Base-by-base conservation (phyloP, 2,329 filamentous ascomycete genomes). In the Helotiales sp. region DNA sequence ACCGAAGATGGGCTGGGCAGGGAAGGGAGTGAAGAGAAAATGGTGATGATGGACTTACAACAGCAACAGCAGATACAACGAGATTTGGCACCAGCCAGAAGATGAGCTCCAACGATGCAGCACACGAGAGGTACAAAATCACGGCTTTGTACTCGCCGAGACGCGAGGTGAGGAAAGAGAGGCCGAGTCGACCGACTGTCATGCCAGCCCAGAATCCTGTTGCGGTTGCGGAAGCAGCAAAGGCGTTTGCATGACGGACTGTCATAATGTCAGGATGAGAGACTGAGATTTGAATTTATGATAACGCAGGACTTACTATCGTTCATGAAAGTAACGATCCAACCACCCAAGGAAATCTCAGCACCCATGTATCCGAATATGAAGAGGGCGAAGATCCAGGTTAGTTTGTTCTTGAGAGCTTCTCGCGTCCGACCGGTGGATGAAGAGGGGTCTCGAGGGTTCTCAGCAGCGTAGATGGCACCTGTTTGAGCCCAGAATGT, bases 291-390 rank as follows among this genome's bases (percentile, higher is more conserved):
- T n/a, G n/a, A n/a, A n/a, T n/a, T n/a, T n/a, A n/a, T n/a, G n/a
- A n/a, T n/a, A n/a, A n/a, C n/a, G n/a, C n/a, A n/a, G n/a, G n/a
- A n/a, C n/a, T n/a, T n/a, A n/a, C n/a, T n/a, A n/a, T n/a, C n/a
- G n/a, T n/a, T 84, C 90, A 96, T 96, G 70, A 96, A 96, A 0
- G 87, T 87, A 49, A 91, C 87, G 61, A 96, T 87, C 90, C 90
- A 95, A 15, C 90, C 90, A 19, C 88, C 87, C 2, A 92, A 76
- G 0, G 84, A 85, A 59, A 91, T 88, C 73, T 96, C 91, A 5
- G 84, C 81, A 3, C 91, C 91, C 0, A 93, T 87, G 67, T 96
- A 96, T 8, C 85, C 84, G 4, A 96, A 80, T 13, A 96, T 75
- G 70, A 96, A 96, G 1, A 88, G 59, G 2, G 90, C 81, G 42